Evolutionary conservation across 305 asterid genomes (phyloP), one percentile per base, ranked within the genome.

Genomic region (Fraxinus dipetala): DNA sequence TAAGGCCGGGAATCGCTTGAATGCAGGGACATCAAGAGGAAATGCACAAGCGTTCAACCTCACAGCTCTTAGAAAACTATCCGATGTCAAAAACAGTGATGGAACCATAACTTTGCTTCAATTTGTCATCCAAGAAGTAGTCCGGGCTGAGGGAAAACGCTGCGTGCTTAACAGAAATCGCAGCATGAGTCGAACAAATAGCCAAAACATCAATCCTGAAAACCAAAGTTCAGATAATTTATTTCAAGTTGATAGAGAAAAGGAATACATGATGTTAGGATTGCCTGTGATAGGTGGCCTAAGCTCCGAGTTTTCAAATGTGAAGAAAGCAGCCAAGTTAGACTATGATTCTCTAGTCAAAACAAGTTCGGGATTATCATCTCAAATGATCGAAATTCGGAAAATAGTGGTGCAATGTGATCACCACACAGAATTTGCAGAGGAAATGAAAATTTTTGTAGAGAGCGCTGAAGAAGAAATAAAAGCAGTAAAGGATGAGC

Each of bases 61-160:
- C 7, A 91, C 95, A 0, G 94, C 98, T 74, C 91, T 96, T 8
- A 89, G 88, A 51, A 96, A 96, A 83, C 87, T 96, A 5, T 93
- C 98, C 9, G 98, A 96, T 79, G 98, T 96, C 40, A 94, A 91
- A 77, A 93, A 98, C 83, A 87, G 92, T 0, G 99, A 96, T 36
- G 97, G 98, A 5, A 93, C 91, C 10, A 96, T 98, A 8, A 93
- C 99, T 11, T 85, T 96, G 82, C 99, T 96, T 40, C 94, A 91
- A 63, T 96, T 96, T 76, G 98, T 96, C 4, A 97, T 96, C 20
- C 98, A 96, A 73, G 99, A 96, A 82, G 98, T 94, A 14, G 89
- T 96, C 16, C 82, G 98, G 8, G 97, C 98, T 32, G 98, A 96
- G 83, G 98, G 99, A 13, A 94, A 90, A 84, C 98, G 98, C 0